Evolutionary conservation across 2,329 filamentous ascomycete species (phyloP).

Genomic region (Sporothrix humicola): DNA sequence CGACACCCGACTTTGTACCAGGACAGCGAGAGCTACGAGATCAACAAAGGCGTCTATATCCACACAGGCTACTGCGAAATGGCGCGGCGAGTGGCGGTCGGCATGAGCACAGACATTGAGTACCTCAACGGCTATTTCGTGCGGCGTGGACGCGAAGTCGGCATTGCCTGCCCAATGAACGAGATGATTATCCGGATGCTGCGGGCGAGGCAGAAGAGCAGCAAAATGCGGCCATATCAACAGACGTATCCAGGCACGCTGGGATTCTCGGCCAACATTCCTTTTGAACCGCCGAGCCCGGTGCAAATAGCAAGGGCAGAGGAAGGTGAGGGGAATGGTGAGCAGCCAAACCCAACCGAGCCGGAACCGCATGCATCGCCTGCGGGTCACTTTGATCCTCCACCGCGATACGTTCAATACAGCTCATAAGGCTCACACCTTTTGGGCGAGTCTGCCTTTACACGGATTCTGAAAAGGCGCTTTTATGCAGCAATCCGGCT

Average conservation of each 20-base stretch:
- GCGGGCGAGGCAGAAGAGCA: slow-evolving; percentile 64
- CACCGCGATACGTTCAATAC: too few relatives aligned
- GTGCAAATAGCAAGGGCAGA: too few relatives aligned
- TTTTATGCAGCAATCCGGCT: background rate
- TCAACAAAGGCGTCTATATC: too few relatives aligned
- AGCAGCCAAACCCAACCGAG: too few relatives aligned
- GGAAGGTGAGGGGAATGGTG: too few relatives aligned
- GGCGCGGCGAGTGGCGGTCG: slow-evolving; percentile 67
- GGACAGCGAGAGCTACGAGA: too few relatives aligned
- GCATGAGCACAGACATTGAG: slow-evolving; percentile 74
- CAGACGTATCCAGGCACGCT: background rate
- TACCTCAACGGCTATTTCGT: slow-evolving; percentile 91
- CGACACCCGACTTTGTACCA: too few relatives aligned
- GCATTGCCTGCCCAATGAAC: slow-evolving; percentile 74
- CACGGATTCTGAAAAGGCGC: background rate
- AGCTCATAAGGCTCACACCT: too few relatives aligned
- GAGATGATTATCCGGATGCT: slow-evolving; percentile 75
- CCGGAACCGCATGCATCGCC: too few relatives aligned
- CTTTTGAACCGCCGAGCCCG: background rate
- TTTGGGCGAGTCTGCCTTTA: too few relatives aligned
- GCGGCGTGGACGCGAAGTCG: slow-evolving; percentile 70
- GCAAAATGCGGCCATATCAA: slow-evolving; percentile 1
- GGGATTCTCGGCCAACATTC: background rate
- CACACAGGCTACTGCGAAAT: slow-evolving; percentile 61
- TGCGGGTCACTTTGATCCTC: too few relatives aligned